These are phyloP conservation scores for Macrophomina pseudophaseolina DNA, from an alignment of 2,329 filamentous ascomycete species.

Conservation along the genomic window DNA sequence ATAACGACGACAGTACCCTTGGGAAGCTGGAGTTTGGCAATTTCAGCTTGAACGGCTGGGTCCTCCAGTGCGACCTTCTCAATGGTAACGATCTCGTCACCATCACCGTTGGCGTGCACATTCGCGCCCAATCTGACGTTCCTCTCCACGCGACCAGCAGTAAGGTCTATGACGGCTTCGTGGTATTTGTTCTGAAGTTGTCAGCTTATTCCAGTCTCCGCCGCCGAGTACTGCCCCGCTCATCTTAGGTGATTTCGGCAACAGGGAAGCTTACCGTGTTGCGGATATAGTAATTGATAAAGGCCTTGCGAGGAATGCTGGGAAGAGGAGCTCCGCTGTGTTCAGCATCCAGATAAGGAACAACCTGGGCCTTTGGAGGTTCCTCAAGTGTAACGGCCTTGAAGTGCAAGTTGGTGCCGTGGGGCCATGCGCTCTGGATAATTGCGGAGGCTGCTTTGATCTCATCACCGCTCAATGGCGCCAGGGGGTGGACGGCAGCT, in stretches of 20 bases:
- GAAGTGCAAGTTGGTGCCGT: slow-evolving; percentile 62
- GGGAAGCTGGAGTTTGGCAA: slow-evolving; percentile 64
- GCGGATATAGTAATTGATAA: slow-evolving; percentile 63
- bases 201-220: no score
- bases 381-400: slow-evolving; percentile 72
- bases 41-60: slow-evolving; percentile 61
- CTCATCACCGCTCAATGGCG: slow-evolving; percentile 63
- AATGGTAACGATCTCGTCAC: slow-evolving; percentile 64
- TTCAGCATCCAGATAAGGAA: slow-evolving; percentile 69
- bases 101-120: slow-evolving; percentile 62
- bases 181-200: slow-evolving; percentile 62
- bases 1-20: slow-evolving; percentile 61
- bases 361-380: slow-evolving; percentile 63
- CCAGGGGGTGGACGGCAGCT: slow-evolving; percentile 58
- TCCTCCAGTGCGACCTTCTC: slow-evolving; percentile 63
- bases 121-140: slow-evolving; percentile 65
- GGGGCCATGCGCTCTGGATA: slow-evolving; percentile 61
- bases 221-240: no score
- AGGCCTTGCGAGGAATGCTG: slow-evolving; percentile 58
- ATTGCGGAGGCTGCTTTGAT: slow-evolving; percentile 58
- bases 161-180: slow-evolving; percentile 64
- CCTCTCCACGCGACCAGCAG: slow-evolving; percentile 56
- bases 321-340: slow-evolving; percentile 58
- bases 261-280: slow-evolving; percentile 58
- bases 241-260: no score